phyloP scores from a whole-genome alignment of 176 grass and related monocot species.

The Rhynchospora tenuis region DNA sequence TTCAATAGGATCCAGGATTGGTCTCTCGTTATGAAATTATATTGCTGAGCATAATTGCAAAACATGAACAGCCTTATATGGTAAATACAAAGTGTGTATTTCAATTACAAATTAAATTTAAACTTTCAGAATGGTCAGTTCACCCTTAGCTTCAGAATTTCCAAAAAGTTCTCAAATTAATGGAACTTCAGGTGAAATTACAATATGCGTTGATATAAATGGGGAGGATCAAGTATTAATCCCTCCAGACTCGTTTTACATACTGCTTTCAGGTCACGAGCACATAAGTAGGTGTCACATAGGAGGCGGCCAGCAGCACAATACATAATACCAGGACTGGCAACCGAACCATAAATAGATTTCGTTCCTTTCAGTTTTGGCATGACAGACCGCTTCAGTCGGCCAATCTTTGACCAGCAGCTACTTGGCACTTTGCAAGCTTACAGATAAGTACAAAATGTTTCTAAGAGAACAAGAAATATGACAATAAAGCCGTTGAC shows the following conservation, averaged over 20 bases:
- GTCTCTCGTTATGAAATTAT: neutral
- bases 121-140: neutral
- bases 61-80: neutral
- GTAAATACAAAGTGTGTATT: neutral
- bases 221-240: neutral
- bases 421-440: conserved; percentile 70
- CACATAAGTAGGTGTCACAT: conserved; percentile 96
- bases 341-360: conserved; percentile 83
- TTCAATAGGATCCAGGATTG: conserved; percentile 1
- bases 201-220: neutral
- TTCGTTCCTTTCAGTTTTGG: conserved; percentile 89
- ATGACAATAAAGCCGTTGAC: neutral
- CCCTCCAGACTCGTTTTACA: neutral
- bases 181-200: neutral
- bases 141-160: neutral
- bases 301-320: conserved; percentile 93
- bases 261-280: conserved; percentile 87
- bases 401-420: conserved; percentile 97
- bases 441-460: conserved; percentile 36
- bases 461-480: neutral
- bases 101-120: neutral
- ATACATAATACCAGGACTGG: conserved; percentile 93
- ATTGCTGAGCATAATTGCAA: neutral
- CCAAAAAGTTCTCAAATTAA: neutral
- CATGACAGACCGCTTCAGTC: conserved; percentile 73